These are phyloP conservation scores for Termitomyces sp. DNA, from an alignment of 768 basidiomycete genomes.

Conservation along the genomic window DNA sequence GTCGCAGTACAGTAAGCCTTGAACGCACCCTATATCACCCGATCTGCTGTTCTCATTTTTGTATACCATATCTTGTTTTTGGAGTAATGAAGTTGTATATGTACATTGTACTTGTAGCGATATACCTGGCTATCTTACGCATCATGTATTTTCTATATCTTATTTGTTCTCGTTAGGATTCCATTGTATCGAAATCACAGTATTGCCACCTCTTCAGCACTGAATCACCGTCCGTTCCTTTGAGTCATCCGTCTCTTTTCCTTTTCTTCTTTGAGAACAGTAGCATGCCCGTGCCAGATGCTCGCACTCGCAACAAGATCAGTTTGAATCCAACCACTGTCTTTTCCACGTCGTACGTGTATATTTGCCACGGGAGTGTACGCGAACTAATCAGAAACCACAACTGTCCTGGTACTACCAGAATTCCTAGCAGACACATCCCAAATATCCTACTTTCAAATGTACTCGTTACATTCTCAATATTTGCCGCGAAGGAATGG, in stretches of 20 bases:
- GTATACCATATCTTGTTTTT: constrained; percentile 8
- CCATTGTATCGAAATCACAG: neutral
- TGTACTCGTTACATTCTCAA: constrained; percentile 54
- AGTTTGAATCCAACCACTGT: constrained; percentile 52
- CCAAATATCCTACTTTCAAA: constrained; percentile 58
- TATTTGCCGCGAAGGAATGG: constrained; percentile 64
- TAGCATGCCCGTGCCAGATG: constrained; percentile 62
- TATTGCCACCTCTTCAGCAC: neutral
- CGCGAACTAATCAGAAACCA: constrained; percentile 3
- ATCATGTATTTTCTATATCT: constrained; percentile 13
- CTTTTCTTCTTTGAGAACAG: constrained; percentile 8
- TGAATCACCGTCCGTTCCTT: neutral
- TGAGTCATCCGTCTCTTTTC: constrained; percentile 2
- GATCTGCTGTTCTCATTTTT: neutral
- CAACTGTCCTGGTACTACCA: constrained; percentile 22
- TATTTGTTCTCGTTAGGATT: constrained; percentile 25
- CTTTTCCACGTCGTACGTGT: constrained; percentile 49
- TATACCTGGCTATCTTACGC: constrained; percentile 12
- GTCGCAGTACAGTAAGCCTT: constrained; percentile 33
- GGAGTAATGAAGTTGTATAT: constrained; percentile 6
- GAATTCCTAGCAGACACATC: constrained; percentile 48
- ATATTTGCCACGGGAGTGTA: neutral
- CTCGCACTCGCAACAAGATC: constrained; percentile 60
- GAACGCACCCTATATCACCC: neutral
- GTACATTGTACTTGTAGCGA: constrained; percentile 14